A percentile compares a stretch with the other conserved stretches of the same genome.
These are phyloP conservation scores for Coprinellus aureogranulatus DNA, from an alignment of 768 basidiomycete species.

Conservation along the genomic window DNA sequence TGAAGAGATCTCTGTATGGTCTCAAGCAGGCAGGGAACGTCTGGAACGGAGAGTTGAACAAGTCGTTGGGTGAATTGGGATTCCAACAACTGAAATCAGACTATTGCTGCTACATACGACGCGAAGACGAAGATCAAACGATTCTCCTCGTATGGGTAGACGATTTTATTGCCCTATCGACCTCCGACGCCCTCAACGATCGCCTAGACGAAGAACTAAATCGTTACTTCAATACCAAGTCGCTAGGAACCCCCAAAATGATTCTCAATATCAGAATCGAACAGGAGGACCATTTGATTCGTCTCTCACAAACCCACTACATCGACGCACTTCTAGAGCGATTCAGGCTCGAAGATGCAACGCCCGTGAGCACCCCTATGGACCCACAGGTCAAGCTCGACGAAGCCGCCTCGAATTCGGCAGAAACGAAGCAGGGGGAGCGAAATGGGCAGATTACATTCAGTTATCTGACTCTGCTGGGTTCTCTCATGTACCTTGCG, in stretches of 20 bases:
- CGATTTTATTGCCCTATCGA: constrained; percentile 19
- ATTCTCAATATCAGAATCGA: constrained; percentile 24
- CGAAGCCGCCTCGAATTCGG: constrained; percentile 7
- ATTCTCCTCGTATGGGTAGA: constrained; percentile 31
- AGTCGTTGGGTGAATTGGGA: constrained; percentile 10
- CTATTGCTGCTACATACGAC: constrained; percentile 21
- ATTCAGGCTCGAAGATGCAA: constrained; percentile 17
- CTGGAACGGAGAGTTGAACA: constrained; percentile 25
- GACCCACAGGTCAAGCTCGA: constrained; percentile 20
- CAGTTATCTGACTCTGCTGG: not conserved
- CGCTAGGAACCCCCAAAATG: constrained; percentile 12
- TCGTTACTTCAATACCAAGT: constrained; percentile 12
- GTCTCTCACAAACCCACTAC: constrained; percentile 22
- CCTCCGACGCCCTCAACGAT: not conserved
- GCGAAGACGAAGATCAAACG: constrained; percentile 12
- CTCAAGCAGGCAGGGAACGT: constrained; percentile 29
- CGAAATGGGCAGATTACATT: not conserved
- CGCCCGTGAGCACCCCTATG: constrained; percentile 22
- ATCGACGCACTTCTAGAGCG: constrained; percentile 20
- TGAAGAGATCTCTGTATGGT: constrained; percentile 35
- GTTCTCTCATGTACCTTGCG: constrained; percentile 28
- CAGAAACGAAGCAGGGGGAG: constrained; percentile 17
- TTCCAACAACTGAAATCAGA: constrained; percentile 24
- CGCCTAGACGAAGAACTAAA: constrained; percentile 11
- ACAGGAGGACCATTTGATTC: constrained; percentile 15